Evolutionary conservation across 176 grass and related monocot species (phyloP).

Genomic region (Phragmites australis): DNA sequence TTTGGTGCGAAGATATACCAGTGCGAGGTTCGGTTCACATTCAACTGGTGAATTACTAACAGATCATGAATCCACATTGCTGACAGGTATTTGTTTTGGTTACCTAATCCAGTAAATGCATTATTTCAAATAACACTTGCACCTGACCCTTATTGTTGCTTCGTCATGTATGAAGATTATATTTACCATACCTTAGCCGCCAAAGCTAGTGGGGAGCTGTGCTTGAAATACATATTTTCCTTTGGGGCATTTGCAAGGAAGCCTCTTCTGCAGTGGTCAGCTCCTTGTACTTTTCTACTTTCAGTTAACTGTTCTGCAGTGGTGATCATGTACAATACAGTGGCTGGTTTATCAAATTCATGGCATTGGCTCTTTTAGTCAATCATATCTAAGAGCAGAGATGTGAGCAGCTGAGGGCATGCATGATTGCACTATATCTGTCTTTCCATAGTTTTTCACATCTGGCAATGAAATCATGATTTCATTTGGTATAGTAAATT

Average conservation of each 20-base stretch:
- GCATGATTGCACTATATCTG: background rate
- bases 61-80: constrained; percentile 66
- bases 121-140: constrained; percentile 5
- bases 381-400: background rate
- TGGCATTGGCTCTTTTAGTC: background rate
- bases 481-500: background rate
- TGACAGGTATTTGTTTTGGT: constrained; percentile 64
- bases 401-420: background rate
- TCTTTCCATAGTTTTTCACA: background rate
- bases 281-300: constrained; percentile 23
- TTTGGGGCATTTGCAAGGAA: constrained; percentile 93
- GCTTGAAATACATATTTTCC: constrained; percentile 93
- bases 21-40: constrained; percentile 76
- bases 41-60: constrained; percentile 68
- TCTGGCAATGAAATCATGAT: background rate
- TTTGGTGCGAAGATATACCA: constrained; percentile 82
- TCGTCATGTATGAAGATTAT: constrained; percentile 70
- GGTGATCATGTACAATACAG: background rate
- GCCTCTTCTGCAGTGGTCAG: constrained; percentile 91
- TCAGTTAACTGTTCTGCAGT: background rate
- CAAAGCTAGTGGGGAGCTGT: constrained; percentile 94
- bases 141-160: constrained; percentile 23
- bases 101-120: background rate
- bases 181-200: constrained; percentile 97
- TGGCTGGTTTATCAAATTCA: constrained; percentile 6